Conservation (phyloP, 2,329 filamentous ascomycete species). For the Calonectria pseudoreteaudii region DNA sequence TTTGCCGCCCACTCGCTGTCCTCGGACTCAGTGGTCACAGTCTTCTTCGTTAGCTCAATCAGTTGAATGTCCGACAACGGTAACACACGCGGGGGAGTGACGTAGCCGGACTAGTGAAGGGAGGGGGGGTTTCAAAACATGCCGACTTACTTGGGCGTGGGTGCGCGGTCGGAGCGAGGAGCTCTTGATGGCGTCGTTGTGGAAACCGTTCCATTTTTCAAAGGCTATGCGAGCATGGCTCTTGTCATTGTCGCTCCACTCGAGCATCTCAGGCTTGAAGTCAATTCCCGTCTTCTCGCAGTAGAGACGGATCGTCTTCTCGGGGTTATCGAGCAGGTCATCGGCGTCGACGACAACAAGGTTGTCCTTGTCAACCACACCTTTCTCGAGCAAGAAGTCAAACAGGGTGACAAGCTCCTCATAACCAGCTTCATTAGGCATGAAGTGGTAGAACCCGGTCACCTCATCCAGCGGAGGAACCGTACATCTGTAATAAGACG, state of each 20-base stretch:
- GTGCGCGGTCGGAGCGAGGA: constrained; percentile 78
- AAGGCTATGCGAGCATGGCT: constrained; percentile 81
- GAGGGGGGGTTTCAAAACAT: constrained; percentile 16
- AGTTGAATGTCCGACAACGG: constrained; percentile 36
- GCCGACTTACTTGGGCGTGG: constrained; percentile 67
- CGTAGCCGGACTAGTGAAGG: constrained; percentile 30
- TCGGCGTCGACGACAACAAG: constrained; percentile 95
- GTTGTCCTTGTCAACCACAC: constrained; percentile 77
- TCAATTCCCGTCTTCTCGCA: constrained; percentile 85
- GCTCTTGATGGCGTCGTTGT: constrained; percentile 92
- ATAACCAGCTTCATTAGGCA: constrained; percentile 91
- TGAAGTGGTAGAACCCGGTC: constrained; percentile 89
- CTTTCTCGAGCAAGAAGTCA: constrained; percentile 79
- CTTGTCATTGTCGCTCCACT: constrained; percentile 83
- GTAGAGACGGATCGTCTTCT: constrained; percentile 80
- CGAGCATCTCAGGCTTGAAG: constrained; percentile 82
- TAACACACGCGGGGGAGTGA: constrained; percentile 35
- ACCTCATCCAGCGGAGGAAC: constrained; percentile 84
- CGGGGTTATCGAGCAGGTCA: constrained; percentile 88
- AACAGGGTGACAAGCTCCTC: constrained; percentile 87
- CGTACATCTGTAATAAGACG: constrained; percentile 94
- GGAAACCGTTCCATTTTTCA: constrained; percentile 97
- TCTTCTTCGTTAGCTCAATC: constrained; percentile 60
- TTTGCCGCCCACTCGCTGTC: constrained; percentile 79
- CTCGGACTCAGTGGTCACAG: constrained; percentile 73